These are phyloP conservation scores for Ogataea dorogensis DNA, from an alignment of 805 yeast genomes.

Conservation along the genomic window DNA sequence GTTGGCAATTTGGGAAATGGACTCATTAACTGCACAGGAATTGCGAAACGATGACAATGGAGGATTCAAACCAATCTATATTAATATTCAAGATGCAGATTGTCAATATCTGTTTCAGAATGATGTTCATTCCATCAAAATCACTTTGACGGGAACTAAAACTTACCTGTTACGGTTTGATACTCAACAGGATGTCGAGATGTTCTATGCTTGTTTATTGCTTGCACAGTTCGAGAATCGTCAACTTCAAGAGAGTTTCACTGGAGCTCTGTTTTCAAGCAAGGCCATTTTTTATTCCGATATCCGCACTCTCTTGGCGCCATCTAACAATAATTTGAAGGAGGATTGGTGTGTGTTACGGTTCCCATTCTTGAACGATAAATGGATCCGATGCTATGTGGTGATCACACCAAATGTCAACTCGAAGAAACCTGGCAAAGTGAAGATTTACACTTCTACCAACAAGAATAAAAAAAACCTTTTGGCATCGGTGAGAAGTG, in stretches of 20 bases:
- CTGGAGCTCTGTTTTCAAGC: slow-evolving; percentile 60
- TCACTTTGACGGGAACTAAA: slow-evolving; percentile 28
- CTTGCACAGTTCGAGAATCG: slow-evolving; percentile 57
- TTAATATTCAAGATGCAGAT: slow-evolving; percentile 49
- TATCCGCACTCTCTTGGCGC: slow-evolving; percentile 54
- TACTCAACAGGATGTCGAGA: slow-evolving; percentile 27
- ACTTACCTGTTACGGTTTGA: slow-evolving; percentile 26
- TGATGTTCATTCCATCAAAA: slow-evolving; percentile 18
- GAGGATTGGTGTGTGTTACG: slow-evolving; percentile 65
- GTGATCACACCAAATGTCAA: slow-evolving; percentile 47
- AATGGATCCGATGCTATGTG: slow-evolving; percentile 57
- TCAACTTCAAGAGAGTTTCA: slow-evolving; percentile 58
- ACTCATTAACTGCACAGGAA: slow-evolving; percentile 30
- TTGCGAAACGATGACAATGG: slow-evolving; percentile 33
- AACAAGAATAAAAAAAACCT: slow-evolving; percentile 50
- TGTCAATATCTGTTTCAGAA: slow-evolving; percentile 17
- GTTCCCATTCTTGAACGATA: slow-evolving; percentile 54
- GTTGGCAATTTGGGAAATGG: slow-evolving; percentile 46
- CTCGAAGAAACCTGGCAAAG: slow-evolving; percentile 44
- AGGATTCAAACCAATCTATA: slow-evolving; percentile 48
- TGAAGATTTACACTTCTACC: slow-evolving; percentile 52
- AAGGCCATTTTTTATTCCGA: slow-evolving; percentile 58
- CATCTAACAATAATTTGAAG: slow-evolving; percentile 44
- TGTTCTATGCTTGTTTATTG: slow-evolving; percentile 44
- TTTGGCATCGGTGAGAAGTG: slow-evolving; percentile 46